Percentiles rank a stretch among this genome's conserved stretches.
Conservation (phyloP, 2,329 filamentous ascomycete species). For the Didymella pomorum region DNA sequence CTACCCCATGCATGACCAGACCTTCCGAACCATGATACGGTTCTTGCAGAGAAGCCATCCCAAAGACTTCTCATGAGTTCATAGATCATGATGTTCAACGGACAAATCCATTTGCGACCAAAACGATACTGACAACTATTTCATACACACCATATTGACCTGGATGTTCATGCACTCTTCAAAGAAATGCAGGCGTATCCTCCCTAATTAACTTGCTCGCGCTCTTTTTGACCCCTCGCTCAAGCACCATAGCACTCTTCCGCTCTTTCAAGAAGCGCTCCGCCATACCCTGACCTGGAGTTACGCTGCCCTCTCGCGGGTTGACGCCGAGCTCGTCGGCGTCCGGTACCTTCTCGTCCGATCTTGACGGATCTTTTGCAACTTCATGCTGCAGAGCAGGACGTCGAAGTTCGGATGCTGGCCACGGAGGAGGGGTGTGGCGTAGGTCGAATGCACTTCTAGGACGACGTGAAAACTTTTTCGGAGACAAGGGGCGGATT, state of each 20-base stretch:
- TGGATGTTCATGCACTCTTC: not conserved
- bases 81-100: too few relatives aligned
- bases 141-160: too few relatives aligned
- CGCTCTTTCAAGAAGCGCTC: constrained; percentile 39
- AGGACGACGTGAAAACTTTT: constrained; percentile 35
- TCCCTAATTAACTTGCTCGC: constrained; percentile 6
- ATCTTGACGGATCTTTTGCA: constrained; percentile 25
- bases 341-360: not conserved
- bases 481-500: constrained; percentile 29
- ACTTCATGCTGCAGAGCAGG: constrained; percentile 9
- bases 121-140: too few relatives aligned
- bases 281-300: constrained; percentile 41
- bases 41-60: too few relatives aligned
- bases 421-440: constrained; percentile 9
- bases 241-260: constrained; percentile 12
- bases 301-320: constrained; percentile 25
- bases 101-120: too few relatives aligned
- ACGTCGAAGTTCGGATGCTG: constrained; percentile 18
- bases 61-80: too few relatives aligned
- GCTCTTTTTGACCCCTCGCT: constrained; percentile 11
- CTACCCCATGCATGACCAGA: too few relatives aligned
- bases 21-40: too few relatives aligned
- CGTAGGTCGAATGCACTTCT: constrained; percentile 48
- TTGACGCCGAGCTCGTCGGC: not conserved
- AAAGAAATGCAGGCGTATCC: constrained; percentile 23